Base-by-base conservation (phyloP, 805 yeast species). In the Kazachstania africana region DNA sequence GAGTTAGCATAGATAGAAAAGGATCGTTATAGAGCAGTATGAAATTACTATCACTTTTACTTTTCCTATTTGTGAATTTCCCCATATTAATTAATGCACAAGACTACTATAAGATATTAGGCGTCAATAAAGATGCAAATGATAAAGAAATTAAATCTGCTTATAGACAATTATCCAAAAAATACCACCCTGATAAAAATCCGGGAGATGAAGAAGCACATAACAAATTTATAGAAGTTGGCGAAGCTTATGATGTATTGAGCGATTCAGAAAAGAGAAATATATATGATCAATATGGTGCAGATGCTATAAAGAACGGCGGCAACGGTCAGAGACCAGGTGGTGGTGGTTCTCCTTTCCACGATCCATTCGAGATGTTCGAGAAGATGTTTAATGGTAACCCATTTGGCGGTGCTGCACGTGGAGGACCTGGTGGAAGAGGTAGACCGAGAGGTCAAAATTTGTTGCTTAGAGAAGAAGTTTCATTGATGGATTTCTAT, bases 141-240 rank as follows among this genome's bases (percentile, higher is more conserved):
- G 95, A 83, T 16, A 75, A 70, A 43, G 85, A 84, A 34, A 82
- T 87, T 58, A 84, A 82, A 51, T 70, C 75, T 32, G 95, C 95
- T 0, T 87, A 87, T 53, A 64, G 94, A 42, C 69, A 72, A 34
- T 59, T 88, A 40, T 76, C 87, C 42, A 78, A 83, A 53, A 81
- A 81, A 50, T 84, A 71, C 57, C 98, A 88, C 50, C 98, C 98
- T 2, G 98, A 88, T 57, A 88, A 88, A 60, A 91, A 88, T 52
- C 77, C 79, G 4, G 79, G 78, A 5, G 72, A 78, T 44, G 84
- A 82, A 6, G 78, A 70, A 18, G 94, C 96, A 1, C 85, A 82
- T 42, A 77, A 79, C 30, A 77, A 72, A 57, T 91, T 87, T 53
- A 77, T 91, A 31, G 94, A 85, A 56, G 70, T 91, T 18, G 94